Evolutionary conservation across 192 early-diverging fungal species (phyloP).

Genomic region (Allomyces javanicus): DNA sequence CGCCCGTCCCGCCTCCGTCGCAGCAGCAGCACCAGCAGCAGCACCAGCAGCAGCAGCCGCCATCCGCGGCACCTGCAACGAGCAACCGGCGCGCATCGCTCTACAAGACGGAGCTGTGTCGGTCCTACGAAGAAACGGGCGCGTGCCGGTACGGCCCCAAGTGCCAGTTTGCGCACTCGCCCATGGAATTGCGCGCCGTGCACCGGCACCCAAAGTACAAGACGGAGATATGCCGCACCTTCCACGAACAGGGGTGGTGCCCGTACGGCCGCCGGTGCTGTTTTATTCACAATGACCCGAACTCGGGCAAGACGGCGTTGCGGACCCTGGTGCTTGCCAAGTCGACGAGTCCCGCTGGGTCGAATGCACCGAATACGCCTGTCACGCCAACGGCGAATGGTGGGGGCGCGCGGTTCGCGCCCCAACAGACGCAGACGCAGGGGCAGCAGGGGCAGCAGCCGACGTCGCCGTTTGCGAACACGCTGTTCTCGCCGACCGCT

Average conservation of each 20-base stretch:
- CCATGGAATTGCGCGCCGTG: constrained; percentile 53
- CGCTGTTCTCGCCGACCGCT: too few species aligned
- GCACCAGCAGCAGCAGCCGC: neutral
- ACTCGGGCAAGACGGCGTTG: neutral
- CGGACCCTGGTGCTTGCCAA: neutral
- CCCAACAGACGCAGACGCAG: too few species aligned
- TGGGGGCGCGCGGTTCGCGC: too few species aligned
- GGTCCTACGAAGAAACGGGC: constrained; percentile 36
- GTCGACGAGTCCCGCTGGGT: neutral
- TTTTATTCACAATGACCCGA: constrained; percentile 53
- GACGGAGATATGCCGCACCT: constrained; percentile 84
- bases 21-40: neutral
- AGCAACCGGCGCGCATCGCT: constrained; percentile 8
- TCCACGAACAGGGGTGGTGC: constrained; percentile 69
- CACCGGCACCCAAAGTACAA: constrained; percentile 85
- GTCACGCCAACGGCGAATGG: neutral
- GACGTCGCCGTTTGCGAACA: too few species aligned
- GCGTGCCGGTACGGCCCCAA: constrained; percentile 45
- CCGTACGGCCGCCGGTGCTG: constrained; percentile 88
- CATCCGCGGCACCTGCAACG: too few species aligned
- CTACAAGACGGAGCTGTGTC: constrained; percentile 60
- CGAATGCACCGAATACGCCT: neutral
- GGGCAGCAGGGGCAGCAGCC: too few species aligned
- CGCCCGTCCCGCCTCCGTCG: neutral
- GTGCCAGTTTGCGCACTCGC: constrained; percentile 88